phyloP scores from a whole-genome alignment of 257 asterid genomes.

The Plantago major region DNA sequence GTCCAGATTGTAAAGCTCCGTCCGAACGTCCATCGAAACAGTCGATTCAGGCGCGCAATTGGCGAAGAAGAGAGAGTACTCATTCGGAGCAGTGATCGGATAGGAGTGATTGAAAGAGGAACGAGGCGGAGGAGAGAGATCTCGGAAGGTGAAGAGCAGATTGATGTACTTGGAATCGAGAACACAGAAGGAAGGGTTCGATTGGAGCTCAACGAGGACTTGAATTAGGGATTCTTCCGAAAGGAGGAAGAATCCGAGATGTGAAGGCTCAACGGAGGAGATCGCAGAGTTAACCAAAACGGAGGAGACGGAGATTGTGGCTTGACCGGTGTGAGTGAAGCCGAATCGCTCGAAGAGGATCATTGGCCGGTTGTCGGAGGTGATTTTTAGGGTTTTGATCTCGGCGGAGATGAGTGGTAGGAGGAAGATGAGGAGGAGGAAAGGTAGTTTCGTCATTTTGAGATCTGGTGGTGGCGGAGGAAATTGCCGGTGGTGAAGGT shows the following conservation, averaged over 20 bases:
- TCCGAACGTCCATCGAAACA: slow-evolving; percentile 81
- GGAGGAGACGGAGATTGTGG: slow-evolving; percentile 55
- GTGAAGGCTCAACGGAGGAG: slow-evolving; percentile 52
- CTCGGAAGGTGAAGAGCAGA: slow-evolving; percentile 63
- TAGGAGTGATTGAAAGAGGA: slow-evolving; percentile 55
- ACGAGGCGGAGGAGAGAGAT: slow-evolving; percentile 84
- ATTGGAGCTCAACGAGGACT: slow-evolving; percentile 71
- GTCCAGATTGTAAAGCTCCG: slow-evolving; percentile 82
- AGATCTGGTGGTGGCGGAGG: slow-evolving; percentile 20
- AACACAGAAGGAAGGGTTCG: slow-evolving; percentile 70
- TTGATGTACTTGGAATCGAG: slow-evolving; percentile 65
- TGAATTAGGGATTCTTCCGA: slow-evolving; percentile 79
- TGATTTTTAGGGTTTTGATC: slow-evolving; percentile 68
- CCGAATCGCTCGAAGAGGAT: slow-evolving; percentile 92
- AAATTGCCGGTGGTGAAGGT: neutral
- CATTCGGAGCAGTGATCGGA: slow-evolving; percentile 75
- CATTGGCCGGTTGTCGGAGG: slow-evolving; percentile 69
- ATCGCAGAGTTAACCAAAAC: slow-evolving; percentile 59
- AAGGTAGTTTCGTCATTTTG: slow-evolving; percentile 51
- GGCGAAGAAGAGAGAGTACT: slow-evolving; percentile 83
- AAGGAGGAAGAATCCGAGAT: slow-evolving; percentile 79
- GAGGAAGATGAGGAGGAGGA: slow-evolving; percentile 39
- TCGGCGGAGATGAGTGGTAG: slow-evolving; percentile 52
- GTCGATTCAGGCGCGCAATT: slow-evolving; percentile 82
- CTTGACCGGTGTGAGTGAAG: slow-evolving; percentile 87